Evolutionary conservation across 2,329 filamentous ascomycete genomes (phyloP).

Genomic region (Kalmusia sp.): DNA sequence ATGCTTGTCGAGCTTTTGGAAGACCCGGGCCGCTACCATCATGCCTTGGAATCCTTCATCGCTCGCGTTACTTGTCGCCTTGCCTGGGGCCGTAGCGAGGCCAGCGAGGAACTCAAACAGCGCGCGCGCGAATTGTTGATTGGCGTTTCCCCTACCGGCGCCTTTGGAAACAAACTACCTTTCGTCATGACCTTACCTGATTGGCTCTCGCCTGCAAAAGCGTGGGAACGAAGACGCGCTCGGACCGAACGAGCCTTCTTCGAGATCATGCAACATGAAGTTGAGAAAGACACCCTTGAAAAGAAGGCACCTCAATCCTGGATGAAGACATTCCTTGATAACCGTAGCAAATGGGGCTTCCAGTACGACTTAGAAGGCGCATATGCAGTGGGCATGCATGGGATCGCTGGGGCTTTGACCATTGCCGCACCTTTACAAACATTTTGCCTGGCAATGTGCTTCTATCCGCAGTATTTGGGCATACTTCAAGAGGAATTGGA

Average conservation of each 20-base stretch:
- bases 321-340: slow-evolving; percentile 53
- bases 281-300: slow-evolving; percentile 42
- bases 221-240: slow-evolving; percentile 54
- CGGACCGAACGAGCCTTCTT: slow-evolving; percentile 54
- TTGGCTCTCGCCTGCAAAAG: slow-evolving; percentile 50
- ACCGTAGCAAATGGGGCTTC: slow-evolving; percentile 49
- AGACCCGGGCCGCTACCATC: slow-evolving; percentile 52
- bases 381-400: slow-evolving; percentile 57
- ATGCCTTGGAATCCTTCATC: slow-evolving; percentile 54
- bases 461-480: slow-evolving; percentile 52
- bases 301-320: slow-evolving; percentile 48
- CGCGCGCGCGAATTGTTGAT: slow-evolving; percentile 55
- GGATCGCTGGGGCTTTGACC: slow-evolving; percentile 55
- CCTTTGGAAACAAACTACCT: slow-evolving; percentile 54
- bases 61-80: slow-evolving; percentile 55
- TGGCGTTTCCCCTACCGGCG: slow-evolving; percentile 55
- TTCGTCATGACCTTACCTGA: slow-evolving; percentile 55
- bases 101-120: slow-evolving; percentile 56
- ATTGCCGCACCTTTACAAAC: slow-evolving; percentile 56
- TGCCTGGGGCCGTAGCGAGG: slow-evolving; percentile 54
- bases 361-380: slow-evolving; percentile 53
- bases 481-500: slow-evolving; percentile 51
- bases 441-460: slow-evolving; percentile 55
- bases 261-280: slow-evolving; percentile 52
- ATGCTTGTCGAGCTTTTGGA: slow-evolving; percentile 54